Evolutionary conservation across 2,329 filamentous ascomycete species (phyloP), one percentile per base, ranked within the genome.

Genomic region (Exophiala phaeomuriformis): DNA sequence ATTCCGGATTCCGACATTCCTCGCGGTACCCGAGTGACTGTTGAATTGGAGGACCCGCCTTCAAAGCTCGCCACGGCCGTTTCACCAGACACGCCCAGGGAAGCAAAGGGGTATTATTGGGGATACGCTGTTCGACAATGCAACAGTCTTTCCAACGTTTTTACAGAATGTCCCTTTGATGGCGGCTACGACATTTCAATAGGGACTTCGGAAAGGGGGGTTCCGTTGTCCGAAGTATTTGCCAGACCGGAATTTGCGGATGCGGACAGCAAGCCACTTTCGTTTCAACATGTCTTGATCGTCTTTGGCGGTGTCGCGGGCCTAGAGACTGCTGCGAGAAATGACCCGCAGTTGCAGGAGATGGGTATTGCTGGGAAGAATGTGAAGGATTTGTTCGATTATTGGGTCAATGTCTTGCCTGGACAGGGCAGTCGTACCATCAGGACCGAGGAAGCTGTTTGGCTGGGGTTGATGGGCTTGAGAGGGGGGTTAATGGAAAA

Each of bases 41-140:
- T 94, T 19, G 80, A 80, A 12, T 45, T 63, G 28, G 68, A 75
- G 10, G 61, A 66, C 9, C 65, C 70, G 1, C 61, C 64, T 0
- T 55, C 45, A 5, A 53, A 73, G 3, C 61, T 64, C 2, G 82
- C 80, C 1, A 77, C 83, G 50, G 79, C 84, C 10, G 83, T 91
- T 2, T 76, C 83, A 35, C 86, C 88, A 0, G 74, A 79, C 29
- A 72, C 77, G 2, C 89, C 89, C 1, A 79, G 88, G 53, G 84
- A 85, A 49, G 82, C 90, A 59, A 80, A 75, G 1, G 89, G 89
- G 0, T 93, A 89, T 69, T 94, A 90, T 71, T 95, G 89, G 88
- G 89, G 89, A 43, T 95, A 86, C 68, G 77, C 74, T 5, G 81
- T 90, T 2, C 80, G 89, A 29, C 80, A 77, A 57, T 83, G 83